Percentiles rank a stretch among this genome's conserved stretches.
phyloP scores from a whole-genome alignment of 306 rosid species.

The Trifolium pratense region DNA sequence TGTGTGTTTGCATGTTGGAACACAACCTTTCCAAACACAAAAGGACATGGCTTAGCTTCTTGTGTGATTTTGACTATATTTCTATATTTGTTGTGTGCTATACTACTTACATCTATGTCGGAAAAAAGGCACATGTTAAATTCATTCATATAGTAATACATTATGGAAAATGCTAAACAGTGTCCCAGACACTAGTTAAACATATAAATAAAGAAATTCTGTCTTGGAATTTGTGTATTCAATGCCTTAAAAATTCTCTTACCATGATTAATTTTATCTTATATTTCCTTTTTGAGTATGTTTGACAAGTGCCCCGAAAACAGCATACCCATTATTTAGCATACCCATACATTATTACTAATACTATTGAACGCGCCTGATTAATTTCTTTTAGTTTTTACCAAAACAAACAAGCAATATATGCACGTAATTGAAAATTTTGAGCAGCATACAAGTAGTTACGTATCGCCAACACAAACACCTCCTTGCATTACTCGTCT shows the following conservation, averaged over 20 bases:
- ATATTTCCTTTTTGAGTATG: no score
- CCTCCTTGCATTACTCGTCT: background rate
- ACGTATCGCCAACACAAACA: background rate
- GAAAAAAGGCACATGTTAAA: background rate
- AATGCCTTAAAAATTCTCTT: no score
- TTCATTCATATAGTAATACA: background rate
- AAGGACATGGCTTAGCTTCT: slow-evolving; percentile 13
- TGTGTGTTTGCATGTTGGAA: slow-evolving; percentile 29
- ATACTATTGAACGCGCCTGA: no score
- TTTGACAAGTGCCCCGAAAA: no score
- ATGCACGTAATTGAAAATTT: background rate
- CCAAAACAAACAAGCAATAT: background rate
- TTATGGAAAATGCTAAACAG: no score
- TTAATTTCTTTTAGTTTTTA: no score
- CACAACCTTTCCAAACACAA: slow-evolving; percentile 39
- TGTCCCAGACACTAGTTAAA: no score
- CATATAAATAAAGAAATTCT: no score
- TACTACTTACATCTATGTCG: slow-evolving; percentile 5
- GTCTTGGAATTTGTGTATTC: no score
- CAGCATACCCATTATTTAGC: no score
- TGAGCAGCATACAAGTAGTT: background rate
- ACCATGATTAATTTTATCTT: no score
- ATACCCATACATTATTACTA: no score
- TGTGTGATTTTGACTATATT: slow-evolving; percentile 21
- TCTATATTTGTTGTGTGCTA: background rate